A percentile compares a stretch with the other conserved stretches of the same genome.
Evolutionary conservation across 441 rosid genomes (phyloP).

Genomic region (Isatis lusitanica): DNA sequence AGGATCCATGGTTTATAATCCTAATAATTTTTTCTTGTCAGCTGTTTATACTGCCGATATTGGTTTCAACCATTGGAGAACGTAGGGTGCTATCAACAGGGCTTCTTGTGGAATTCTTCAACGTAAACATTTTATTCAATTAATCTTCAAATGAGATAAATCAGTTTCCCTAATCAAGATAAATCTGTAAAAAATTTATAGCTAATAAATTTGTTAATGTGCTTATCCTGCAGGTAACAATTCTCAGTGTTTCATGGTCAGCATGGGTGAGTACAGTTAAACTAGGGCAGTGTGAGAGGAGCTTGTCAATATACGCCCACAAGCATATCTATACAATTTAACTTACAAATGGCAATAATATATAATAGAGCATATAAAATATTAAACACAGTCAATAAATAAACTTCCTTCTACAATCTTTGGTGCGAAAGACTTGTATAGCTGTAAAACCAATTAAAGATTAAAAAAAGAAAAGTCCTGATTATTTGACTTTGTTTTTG

Average conservation of each 20-base stretch:
- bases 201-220: not conserved
- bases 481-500: not conserved
- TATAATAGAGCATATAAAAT: not conserved
- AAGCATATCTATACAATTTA: not conserved
- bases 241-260: conserved; percentile 70
- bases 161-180: not conserved
- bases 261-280: conserved; percentile 56
- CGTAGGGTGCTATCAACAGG: conserved; percentile 63
- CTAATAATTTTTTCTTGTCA: conserved; percentile 33
- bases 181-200: not conserved
- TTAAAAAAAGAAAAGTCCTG: not conserved
- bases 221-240: conserved; percentile 9
- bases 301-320: not conserved
- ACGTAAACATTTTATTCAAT: conserved; percentile 40
- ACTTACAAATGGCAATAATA: not conserved
- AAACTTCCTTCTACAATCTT: not conserved
- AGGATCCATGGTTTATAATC: not conserved
- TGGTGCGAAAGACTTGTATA: not conserved
- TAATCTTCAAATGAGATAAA: not conserved
- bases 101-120: conserved; percentile 46
- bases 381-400: not conserved
- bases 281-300: not conserved
- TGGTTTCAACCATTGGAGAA: conserved; percentile 61
- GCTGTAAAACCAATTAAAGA: not conserved
- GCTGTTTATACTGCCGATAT: conserved; percentile 67